Base-by-base conservation (phyloP, 169 alveolate species). In the Babesia caballi region DNA sequence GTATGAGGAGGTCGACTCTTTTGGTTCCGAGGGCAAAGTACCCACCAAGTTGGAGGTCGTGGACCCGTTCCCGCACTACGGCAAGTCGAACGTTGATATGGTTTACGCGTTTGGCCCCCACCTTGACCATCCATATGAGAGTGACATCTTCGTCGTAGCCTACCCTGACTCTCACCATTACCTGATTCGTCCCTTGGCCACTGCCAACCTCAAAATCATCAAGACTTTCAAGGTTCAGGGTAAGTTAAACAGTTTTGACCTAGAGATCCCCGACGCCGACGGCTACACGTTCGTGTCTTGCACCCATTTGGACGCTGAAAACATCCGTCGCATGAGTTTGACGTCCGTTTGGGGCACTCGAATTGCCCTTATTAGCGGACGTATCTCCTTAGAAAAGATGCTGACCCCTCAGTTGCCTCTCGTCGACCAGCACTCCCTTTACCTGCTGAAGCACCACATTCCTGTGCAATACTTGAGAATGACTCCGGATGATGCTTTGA, bases 1-100 rank as follows among this genome's bases (percentile, higher is more conserved):
- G 32, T 78, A 67, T 36, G 72, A 78, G 50, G 50, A n/a, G 30
- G 40, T 65, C 14, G 86, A 78, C 49, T 67, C 78, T 4, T 57
- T 67, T 38, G 78, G 47, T 17, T 1, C 49, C 12, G 44, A 11
- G 21, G 47, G 38, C 7, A 15, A 9, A 1, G 4, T 25, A 8
- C 23, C 23, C 12, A 19, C 14, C 6, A 8, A 38, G 28, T 19
- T 32, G 21, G 69, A 40, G 17, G 5, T 23, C 41, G 33, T 25
- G 21, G 2, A 7, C 25, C n/a, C 73, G 4, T 19, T 27, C 38
- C 52, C 51, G 1, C 25, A 32, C 25, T 49, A 15, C 47, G n/a
- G 27, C 46, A 47, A 15, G 50, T 6, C 8, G 11, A 30, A 11
- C 8, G 44, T 33, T 1, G 8, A 8, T 9, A 6, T 49, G 41